These are phyloP conservation scores for Colletotrichum salicis DNA, from an alignment of 2,329 filamentous ascomycete species.

Conservation along the genomic window DNA sequence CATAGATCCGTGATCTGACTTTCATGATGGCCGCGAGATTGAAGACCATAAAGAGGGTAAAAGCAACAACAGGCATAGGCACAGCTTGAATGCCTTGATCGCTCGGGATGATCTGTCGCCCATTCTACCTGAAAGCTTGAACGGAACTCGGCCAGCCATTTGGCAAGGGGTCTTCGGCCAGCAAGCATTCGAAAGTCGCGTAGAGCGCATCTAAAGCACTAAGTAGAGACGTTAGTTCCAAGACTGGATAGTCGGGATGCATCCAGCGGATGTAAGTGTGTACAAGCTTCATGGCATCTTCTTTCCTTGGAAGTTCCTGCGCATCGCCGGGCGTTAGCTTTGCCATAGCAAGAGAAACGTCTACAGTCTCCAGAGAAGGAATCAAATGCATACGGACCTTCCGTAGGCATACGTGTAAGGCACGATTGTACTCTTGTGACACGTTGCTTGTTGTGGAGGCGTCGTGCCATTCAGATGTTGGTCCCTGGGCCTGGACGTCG, in stretches of 20 bases:
- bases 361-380: no score
- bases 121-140: conserved; percentile 39
- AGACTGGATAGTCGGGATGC: conserved; percentile 39
- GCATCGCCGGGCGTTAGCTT: not conserved
- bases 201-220: conserved; percentile 39
- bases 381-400: conserved; percentile 4
- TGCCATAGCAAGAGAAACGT: fast-evolving
- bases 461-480: conserved; percentile 26
- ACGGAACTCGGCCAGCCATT: conserved; percentile 38
- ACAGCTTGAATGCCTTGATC: conserved; percentile 9
- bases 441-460: not conserved
- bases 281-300: conserved; percentile 36
- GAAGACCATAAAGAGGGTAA: conserved; percentile 49
- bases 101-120: conserved; percentile 21
- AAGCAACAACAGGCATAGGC: conserved; percentile 41
- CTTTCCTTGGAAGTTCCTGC: conserved; percentile 38
- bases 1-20: conserved; percentile 46
- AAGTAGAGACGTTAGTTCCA: conserved; percentile 37
- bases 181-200: conserved; percentile 26
- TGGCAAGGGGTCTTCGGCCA: conserved; percentile 24
- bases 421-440: conserved; percentile 34
- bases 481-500: conserved; percentile 27
- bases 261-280: conserved; percentile 40
- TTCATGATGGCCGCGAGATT: conserved; percentile 48
- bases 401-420: conserved; percentile 12